These are phyloP conservation scores for Dimargaris xerosporica DNA, from an alignment of 192 early-diverging fungal genomes.

Conservation along the genomic window DNA sequence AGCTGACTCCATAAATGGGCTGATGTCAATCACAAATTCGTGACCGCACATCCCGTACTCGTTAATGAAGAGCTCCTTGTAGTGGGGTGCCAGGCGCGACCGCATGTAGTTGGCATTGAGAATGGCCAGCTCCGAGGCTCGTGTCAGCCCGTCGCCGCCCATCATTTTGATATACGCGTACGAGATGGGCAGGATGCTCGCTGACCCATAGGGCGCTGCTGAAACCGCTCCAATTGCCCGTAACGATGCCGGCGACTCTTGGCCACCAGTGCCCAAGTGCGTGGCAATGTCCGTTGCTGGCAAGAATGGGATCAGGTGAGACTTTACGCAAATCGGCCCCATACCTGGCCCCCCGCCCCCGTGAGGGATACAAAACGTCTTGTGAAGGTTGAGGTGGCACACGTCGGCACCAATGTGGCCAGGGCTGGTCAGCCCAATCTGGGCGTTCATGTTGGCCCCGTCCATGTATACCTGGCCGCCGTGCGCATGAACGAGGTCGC, in stretches of 20 bases:
- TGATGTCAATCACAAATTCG: slow-evolving; percentile 96
- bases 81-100: slow-evolving; percentile 75
- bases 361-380: slow-evolving; percentile 98
- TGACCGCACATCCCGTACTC: slow-evolving; percentile 92
- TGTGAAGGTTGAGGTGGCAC: slow-evolving; percentile 99
- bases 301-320: slow-evolving; percentile 80
- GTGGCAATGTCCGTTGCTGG: slow-evolving; percentile 32
- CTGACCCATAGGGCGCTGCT: slow-evolving; percentile 93
- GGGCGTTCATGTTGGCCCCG: slow-evolving; percentile 83
- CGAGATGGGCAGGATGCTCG: slow-evolving; percentile 90
- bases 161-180: slow-evolving; percentile 99
- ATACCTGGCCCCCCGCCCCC: slow-evolving; percentile 98
- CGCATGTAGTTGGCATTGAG: slow-evolving; percentile 99
- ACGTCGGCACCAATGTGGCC: slow-evolving; percentile 98
- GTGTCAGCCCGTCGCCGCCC: slow-evolving; percentile 79
- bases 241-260: slow-evolving; percentile 44
- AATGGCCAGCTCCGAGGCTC: slow-evolving; percentile 79
- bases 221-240: slow-evolving; percentile 93
- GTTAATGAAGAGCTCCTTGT: slow-evolving; percentile 86
- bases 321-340: slow-evolving; percentile 90
- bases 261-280: slow-evolving; percentile 63
- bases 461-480: slow-evolving; percentile 99
- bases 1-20: slow-evolving; percentile 64
- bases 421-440: slow-evolving; percentile 68
- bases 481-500: slow-evolving; percentile 78